Percentiles rank a stretch among this genome's conserved stretches.
Conservation (phyloP, 495 filamentous ascomycete genomes). For the Hypomontagnella monticulosa region DNA sequence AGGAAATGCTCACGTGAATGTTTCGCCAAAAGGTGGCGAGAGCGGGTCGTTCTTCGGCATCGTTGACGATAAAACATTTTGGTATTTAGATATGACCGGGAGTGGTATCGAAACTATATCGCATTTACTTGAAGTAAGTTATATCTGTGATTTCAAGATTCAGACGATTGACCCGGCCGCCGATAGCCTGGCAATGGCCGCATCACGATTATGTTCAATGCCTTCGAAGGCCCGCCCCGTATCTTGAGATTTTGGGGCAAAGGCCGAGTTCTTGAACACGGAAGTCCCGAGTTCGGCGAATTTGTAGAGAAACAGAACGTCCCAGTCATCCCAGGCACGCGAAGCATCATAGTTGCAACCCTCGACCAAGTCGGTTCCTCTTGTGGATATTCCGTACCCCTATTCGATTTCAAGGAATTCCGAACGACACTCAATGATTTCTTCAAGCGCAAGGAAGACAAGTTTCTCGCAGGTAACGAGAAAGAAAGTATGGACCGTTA, state of each 20-base stretch:
- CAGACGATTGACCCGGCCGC: too few species aligned
- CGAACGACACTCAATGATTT: slow-evolving; percentile 58
- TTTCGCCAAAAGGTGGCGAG: slow-evolving; percentile 74
- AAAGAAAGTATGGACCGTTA: slow-evolving; percentile 67
- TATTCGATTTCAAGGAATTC: slow-evolving; percentile 60
- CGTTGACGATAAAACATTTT: slow-evolving; percentile 65
- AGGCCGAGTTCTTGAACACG: slow-evolving; percentile 70
- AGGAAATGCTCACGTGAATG: slow-evolving; percentile 64
- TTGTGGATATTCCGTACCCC: slow-evolving; percentile 65
- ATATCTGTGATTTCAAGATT: too few species aligned
- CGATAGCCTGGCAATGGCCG: slow-evolving; percentile 65
- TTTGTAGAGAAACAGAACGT: slow-evolving; percentile 59
- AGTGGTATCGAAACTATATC: slow-evolving; percentile 76
- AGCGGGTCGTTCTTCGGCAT: slow-evolving; percentile 62
- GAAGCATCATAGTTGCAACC: slow-evolving; percentile 71
- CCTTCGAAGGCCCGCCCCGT: slow-evolving; percentile 69
- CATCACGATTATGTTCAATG: slow-evolving; percentile 75
- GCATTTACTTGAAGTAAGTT: slow-evolving; percentile 68
- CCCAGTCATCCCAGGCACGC: slow-evolving; percentile 56
- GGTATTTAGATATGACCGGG: slow-evolving; percentile 77
- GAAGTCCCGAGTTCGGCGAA: slow-evolving; percentile 55
- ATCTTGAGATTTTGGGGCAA: slow-evolving; percentile 78
- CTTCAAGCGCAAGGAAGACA: slow-evolving; percentile 56
- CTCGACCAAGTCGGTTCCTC: slow-evolving; percentile 69
- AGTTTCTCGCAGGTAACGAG: slow-evolving; percentile 52